Conservation (phyloP, 257 asterid genomes). For the Anisodus tanguticus region DNA sequence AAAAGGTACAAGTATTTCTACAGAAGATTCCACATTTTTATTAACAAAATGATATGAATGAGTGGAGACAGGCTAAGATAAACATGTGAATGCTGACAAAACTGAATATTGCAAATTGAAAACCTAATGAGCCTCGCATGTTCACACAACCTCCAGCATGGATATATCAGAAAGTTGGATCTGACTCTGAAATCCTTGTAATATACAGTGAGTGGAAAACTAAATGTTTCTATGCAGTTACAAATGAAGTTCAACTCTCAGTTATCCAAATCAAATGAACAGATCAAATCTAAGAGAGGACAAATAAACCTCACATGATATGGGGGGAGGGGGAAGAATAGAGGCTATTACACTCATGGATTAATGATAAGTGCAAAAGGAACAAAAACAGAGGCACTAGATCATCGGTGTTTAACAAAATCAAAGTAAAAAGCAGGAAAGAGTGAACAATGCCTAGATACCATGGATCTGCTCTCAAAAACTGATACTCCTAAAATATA, state of each 20-base stretch:
- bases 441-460: not conserved
- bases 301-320: not conserved
- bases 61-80: not conserved
- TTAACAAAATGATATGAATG: not conserved
- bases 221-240: not conserved
- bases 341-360: not conserved
- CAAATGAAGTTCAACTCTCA: not conserved
- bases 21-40: slow-evolving; percentile 17
- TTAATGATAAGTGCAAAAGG: not conserved
- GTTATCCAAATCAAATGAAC: not conserved
- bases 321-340: not conserved
- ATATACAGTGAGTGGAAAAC: not conserved
- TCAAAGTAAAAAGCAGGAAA: not conserved
- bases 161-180: not conserved
- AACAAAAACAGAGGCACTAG: not conserved
- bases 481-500: not conserved
- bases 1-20: not conserved
- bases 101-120: not conserved
- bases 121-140: not conserved
- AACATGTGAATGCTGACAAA: not conserved
- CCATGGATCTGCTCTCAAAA: not conserved
- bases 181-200: slow-evolving; percentile 4
- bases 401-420: not conserved
- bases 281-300: not conserved
- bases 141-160: not conserved